Evolutionary conservation across 2,329 filamentous ascomycete genomes (phyloP), one percentile per base, ranked within the genome.

Genomic region (Trichoderma gracile): DNA sequence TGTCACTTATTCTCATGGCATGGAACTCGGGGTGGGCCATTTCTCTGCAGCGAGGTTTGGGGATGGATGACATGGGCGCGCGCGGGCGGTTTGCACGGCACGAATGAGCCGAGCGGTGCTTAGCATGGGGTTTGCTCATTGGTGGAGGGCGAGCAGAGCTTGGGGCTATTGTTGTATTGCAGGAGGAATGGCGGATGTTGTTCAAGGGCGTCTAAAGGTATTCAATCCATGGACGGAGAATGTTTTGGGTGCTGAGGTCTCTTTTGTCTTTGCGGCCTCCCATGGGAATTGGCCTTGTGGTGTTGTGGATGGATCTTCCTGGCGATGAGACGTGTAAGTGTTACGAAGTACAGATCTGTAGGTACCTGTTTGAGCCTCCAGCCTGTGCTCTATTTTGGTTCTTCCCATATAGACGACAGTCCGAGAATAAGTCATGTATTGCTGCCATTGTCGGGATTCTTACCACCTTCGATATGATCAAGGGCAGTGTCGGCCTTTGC

Each of bases 41-140:
- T 38, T 38, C 25, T 25, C 30, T 33, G 19, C 19, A 25, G 52
- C 33, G 14, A 15, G 17, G 57, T 2, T 42, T 56, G n/a, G n/a
- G n/a, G n/a, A n/a, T 40, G 60, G 43, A 61, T 53, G 61, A 64
- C 61, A 57, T 50, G 61, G 56, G 55, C 10, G 30, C 56, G 12
- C 33, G 33, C 49, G 49, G 59, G 59, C 47, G 46, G 59, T 54
- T 61, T 54, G 59, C 40, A 62, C 59, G 59, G 59, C 59, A 62
- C 47, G 47, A 49, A 63, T 55, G 50, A 64, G 61, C 61, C 61
- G 61, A 64, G 53, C 33, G 38, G 61, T 58, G 38, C 53, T 27
- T 42, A 38, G 53, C 45, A 64, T 50, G 61, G 15, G 33, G 23
- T 33, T 33, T 40, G 43, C 27, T 64, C 23, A 64, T 64, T 64